Conservation (phyloP, 441 rosid genomes). For the Gossypium schwendimanii region DNA sequence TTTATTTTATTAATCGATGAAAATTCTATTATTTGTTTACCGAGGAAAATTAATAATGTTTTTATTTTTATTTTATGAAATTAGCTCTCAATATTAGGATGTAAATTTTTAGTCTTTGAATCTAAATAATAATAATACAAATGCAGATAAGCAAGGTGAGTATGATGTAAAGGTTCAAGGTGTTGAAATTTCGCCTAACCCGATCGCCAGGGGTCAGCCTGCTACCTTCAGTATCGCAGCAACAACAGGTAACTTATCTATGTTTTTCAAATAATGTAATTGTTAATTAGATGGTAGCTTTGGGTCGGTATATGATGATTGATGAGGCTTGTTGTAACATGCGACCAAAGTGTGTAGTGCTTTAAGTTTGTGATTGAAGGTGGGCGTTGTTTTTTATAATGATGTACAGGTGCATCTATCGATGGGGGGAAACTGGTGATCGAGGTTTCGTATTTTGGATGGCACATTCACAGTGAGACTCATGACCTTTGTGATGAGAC, state of each 20-base stretch:
- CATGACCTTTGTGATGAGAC: conserved; percentile 83
- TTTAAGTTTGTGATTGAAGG: background rate
- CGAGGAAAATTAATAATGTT: background rate
- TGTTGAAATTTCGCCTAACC: conserved; percentile 67
- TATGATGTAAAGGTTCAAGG: conserved; percentile 66
- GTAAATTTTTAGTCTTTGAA: too few relatives aligned
- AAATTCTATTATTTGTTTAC: background rate
- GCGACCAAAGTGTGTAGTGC: background rate
- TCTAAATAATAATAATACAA: background rate
- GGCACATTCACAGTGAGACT: conserved; percentile 67
- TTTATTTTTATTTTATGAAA: background rate
- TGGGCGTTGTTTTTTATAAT: background rate
- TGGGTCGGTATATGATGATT: background rate
- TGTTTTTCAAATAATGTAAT: background rate
- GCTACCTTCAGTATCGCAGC: conserved; percentile 80
- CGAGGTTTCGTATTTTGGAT: conserved; percentile 80
- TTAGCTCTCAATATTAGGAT: background rate
- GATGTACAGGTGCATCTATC: conserved; percentile 43
- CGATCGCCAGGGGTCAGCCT: conserved; percentile 54
- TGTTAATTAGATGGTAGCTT: background rate
- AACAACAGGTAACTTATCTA: conserved; percentile 37
- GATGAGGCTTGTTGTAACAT: background rate
- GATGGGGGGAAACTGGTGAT: conserved; percentile 69
- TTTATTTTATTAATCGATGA: background rate
- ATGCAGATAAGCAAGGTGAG: conserved; percentile 53